These are phyloP conservation scores for Kodamaea kaohsiungensis DNA, from an alignment of 805 yeast genomes.

Conservation along the genomic window DNA sequence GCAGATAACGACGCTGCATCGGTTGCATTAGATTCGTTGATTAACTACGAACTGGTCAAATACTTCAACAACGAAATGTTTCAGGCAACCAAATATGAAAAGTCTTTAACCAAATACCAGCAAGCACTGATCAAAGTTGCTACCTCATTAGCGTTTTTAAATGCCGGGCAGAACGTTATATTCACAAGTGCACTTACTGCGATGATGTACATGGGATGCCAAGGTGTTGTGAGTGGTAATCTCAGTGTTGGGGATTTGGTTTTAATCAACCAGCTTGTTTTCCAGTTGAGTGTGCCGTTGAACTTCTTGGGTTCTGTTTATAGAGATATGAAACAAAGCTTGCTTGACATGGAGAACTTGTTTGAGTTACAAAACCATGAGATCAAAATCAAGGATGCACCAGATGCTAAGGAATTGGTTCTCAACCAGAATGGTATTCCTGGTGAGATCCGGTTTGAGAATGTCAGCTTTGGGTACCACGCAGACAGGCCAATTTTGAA, in stretches of 20 bases:
- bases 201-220: constrained; percentile 98
- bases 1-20: constrained; percentile 97
- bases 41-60: constrained; percentile 92
- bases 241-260: constrained; percentile 95
- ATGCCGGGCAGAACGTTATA: constrained; percentile 77
- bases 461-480: constrained; percentile 90
- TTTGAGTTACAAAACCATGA: constrained; percentile 81
- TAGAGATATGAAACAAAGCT: constrained; percentile 88
- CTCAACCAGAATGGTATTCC: constrained; percentile 44
- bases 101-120: constrained; percentile 72
- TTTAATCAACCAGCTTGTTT: constrained; percentile 90
- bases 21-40: constrained; percentile 89
- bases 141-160: constrained; percentile 75
- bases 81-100: constrained; percentile 79
- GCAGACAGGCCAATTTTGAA: constrained; percentile 82
- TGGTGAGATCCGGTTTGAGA: constrained; percentile 84
- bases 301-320: constrained; percentile 95
- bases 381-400: constrained; percentile 61
- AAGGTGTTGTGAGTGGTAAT: constrained; percentile 81
- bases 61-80: constrained; percentile 87
- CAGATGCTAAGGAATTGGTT: constrained; percentile 60
- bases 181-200: constrained; percentile 88
- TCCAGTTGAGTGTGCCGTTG: constrained; percentile 92
- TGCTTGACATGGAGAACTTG: constrained; percentile 93
- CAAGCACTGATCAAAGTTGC: constrained; percentile 77